Conservation (phyloP, 176 grass and related monocot species). For the Secale cereale region DNA sequence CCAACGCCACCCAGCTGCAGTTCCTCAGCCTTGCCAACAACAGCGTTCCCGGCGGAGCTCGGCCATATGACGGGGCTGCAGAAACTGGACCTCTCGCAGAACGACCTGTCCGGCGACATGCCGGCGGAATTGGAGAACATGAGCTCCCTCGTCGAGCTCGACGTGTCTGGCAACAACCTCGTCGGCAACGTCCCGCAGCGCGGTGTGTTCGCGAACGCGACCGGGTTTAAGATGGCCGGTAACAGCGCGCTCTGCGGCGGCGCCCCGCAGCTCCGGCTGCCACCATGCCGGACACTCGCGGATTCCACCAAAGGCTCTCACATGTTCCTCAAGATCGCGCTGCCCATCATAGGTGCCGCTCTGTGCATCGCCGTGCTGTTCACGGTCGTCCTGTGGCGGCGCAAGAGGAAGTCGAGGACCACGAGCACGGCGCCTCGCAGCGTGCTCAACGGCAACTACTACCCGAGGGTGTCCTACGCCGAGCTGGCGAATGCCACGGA, state of each 20-base stretch:
- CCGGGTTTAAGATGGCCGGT: slow-evolving; percentile 15
- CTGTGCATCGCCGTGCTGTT: neutral
- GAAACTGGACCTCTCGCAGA: slow-evolving; percentile 30
- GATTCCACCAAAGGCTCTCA: neutral
- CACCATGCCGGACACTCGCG: neutral
- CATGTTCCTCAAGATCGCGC: neutral
- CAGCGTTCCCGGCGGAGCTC: slow-evolving; percentile 48
- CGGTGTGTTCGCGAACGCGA: slow-evolving; percentile 30
- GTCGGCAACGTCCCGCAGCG: slow-evolving; percentile 8
- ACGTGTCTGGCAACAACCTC: slow-evolving; percentile 45
- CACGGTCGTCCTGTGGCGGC: neutral
- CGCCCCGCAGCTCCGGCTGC: neutral
- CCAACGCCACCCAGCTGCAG: neutral
- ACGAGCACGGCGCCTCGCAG: neutral
- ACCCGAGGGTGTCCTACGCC: slow-evolving; percentile 6
- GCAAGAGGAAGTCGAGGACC: neutral
- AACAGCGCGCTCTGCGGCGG: slow-evolving; percentile 38
- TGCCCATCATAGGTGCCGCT: neutral
- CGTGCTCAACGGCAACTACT: neutral
- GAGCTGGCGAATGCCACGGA: slow-evolving; percentile 31
- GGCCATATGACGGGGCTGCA: slow-evolving; percentile 8
- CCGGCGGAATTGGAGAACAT: neutral
- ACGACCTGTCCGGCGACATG: slow-evolving; percentile 23
- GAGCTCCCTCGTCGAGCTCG: neutral
- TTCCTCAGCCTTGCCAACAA: slow-evolving; percentile 24